Base-by-base conservation (phyloP, 2,329 filamentous ascomycete genomes). In the Keithomyces neogunnii region DNA sequence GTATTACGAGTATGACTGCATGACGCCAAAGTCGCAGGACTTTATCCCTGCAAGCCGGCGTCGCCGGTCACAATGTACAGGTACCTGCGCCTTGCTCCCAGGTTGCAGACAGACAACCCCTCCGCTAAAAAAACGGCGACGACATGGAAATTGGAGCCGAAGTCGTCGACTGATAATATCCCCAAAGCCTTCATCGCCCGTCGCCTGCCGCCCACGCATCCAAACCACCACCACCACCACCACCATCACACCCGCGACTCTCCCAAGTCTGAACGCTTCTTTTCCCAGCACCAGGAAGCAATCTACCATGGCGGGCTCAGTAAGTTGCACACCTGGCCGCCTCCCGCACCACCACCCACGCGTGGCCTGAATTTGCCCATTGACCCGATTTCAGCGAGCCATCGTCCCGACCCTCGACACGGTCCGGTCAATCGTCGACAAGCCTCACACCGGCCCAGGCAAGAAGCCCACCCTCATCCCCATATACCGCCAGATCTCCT, bases 401-500 rank as follows among this genome's bases (percentile, higher is more conserved):
- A 64, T 75, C 54, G 62, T 73, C 42, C 74, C 74, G 55, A 71
- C 73, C 45, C 66, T 77, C 54, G 70, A 76, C 53, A 72, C 69
- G 51, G 70, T 78, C 50, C 67, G 66, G 53, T 66, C 70, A 44
- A 60, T 76, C 50, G 63, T 78, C 52, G 62, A 64, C 47, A 69
- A 65, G 50, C 64, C 70, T 19, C 62, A 59, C 47, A 51, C 62
- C 45, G 58, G 51, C 42, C 49, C 52, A 19, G 58, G 54, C 47
- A 59, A 54, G 45, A 63, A 68, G 57, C 68, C 85, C 11, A 96
- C 93, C 61, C 80, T 95, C 55, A 80, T 96, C 7, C 89, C 90
- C 2, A 69, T 96, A 42, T 90, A 85, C 69, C 84, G 87, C 30
- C 88, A 91, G 57, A 89, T 96, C 60, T 84, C 89, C 5, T 92